These are phyloP conservation scores for Trametes sp. DNA, from an alignment of 1,284 basidiomycete genomes.

Conservation along the genomic window DNA sequence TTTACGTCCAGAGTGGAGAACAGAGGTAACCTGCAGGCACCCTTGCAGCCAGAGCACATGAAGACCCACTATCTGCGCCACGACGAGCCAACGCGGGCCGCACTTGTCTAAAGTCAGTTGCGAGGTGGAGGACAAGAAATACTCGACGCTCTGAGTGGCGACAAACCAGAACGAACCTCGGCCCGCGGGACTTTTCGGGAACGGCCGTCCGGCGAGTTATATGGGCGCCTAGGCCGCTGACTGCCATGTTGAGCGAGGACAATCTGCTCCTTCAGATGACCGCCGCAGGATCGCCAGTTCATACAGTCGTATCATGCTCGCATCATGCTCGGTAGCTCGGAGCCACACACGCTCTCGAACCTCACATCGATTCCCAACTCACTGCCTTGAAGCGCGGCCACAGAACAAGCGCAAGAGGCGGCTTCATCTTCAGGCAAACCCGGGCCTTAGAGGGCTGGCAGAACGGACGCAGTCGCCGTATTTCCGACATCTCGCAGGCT, in stretches of 20 bases:
- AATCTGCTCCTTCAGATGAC: slow-evolving; percentile 24
- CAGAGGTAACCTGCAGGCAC: neutral
- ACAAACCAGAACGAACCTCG: slow-evolving; percentile 11
- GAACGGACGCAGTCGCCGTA: slow-evolving; percentile 9
- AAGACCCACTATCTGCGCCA: no score
- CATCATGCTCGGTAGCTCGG: slow-evolving; percentile 27
- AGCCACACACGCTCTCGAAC: neutral
- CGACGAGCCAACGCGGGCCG: no score
- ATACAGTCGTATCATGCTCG: slow-evolving; percentile 26
- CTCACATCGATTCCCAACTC: neutral
- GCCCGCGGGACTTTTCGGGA: slow-evolving; percentile 3
- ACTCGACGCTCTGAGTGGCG: no score
- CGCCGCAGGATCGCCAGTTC: slow-evolving; percentile 4
- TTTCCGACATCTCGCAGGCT: slow-evolving; percentile 13
- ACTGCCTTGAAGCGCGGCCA: neutral
- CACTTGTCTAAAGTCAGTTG: no score
- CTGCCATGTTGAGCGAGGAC: slow-evolving; percentile 24
- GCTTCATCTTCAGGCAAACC: neutral
- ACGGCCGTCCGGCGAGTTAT: neutral
- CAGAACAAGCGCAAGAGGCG: neutral
- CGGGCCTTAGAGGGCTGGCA: neutral
- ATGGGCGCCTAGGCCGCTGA: slow-evolving; percentile 13
- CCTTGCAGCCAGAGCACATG: no score
- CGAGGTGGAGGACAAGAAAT: no score
- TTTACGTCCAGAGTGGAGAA: slow-evolving; percentile 10